A percentile compares a stretch with the other conserved stretches of the same genome.
Conservation (phyloP, 768 basidiomycete genomes). For the Suillus variegatus region DNA sequence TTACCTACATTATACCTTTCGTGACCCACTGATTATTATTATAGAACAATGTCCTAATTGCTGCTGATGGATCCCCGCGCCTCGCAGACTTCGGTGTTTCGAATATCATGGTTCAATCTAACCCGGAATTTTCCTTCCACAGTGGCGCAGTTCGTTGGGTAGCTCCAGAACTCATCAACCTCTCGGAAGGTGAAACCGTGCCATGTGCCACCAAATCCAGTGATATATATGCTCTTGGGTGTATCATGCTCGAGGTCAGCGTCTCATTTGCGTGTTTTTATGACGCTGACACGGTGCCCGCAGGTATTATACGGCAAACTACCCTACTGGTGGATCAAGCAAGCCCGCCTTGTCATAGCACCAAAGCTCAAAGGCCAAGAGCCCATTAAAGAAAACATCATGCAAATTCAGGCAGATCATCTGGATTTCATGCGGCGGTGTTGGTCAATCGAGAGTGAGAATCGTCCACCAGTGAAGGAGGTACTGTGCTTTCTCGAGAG, state of each 20-base stretch:
- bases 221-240: constrained; percentile 48
- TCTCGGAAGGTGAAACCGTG: constrained; percentile 26
- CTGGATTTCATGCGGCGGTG: constrained; percentile 24
- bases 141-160: constrained; percentile 49
- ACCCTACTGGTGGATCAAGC: constrained; percentile 24
- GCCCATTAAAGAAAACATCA: constrained; percentile 6
- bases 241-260: constrained; percentile 29
- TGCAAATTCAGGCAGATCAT: constrained; percentile 6
- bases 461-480: constrained; percentile 17
- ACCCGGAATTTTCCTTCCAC: constrained; percentile 22
- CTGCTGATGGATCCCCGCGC: constrained; percentile 30
- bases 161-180: constrained; percentile 38
- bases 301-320: constrained; percentile 29
- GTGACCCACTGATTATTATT: not conserved
- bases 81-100: constrained; percentile 40
- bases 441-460: constrained; percentile 26
- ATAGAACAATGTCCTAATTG: constrained; percentile 38
- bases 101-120: constrained; percentile 25
- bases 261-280: not conserved
- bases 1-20: not conserved
- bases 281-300: not conserved
- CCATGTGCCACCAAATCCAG: constrained; percentile 16
- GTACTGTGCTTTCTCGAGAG: constrained; percentile 16
- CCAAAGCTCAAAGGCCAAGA: not conserved
- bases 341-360: constrained; percentile 21